These are phyloP conservation scores for Solidago caesia DNA, from an alignment of 129 eudicot genomes.

Conservation along the genomic window DNA sequence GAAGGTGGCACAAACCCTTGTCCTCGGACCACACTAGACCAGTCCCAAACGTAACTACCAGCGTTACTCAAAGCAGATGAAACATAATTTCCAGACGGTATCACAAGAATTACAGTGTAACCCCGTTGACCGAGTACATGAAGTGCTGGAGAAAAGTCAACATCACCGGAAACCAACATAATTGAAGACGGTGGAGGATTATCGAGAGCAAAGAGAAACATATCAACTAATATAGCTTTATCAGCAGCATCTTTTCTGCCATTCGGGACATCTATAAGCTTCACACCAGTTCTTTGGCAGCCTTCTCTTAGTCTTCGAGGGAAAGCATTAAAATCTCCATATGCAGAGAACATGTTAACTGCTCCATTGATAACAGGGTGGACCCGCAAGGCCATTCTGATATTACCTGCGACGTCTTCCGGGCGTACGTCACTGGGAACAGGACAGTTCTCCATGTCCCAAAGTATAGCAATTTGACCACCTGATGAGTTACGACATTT, in stretches of 20 bases:
- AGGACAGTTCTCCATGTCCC: conserved; percentile 97
- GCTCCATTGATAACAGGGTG: conserved; percentile 81
- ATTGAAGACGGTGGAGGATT: conserved; percentile 85
- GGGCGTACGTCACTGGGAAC: conserved; percentile 81
- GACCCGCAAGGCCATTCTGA: conserved; percentile 75
- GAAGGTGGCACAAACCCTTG: conserved; percentile 77
- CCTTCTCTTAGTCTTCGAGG: conserved; percentile 83
- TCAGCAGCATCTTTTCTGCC: conserved; percentile 97
- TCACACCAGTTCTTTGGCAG: conserved; percentile 92
- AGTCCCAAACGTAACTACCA: conserved; percentile 90
- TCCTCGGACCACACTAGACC: conserved; percentile 84
- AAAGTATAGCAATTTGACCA: conserved; percentile 82
- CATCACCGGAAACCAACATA: conserved; percentile 89
- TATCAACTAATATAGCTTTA: conserved; percentile 91
- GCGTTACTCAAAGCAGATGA: conserved; percentile 86
- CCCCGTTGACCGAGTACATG: conserved; percentile 96
- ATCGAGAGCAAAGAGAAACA: conserved; percentile 97
- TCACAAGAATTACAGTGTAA: conserved; percentile 74
- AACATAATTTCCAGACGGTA: conserved; percentile 71
- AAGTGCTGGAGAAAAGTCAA: conserved; percentile 88
- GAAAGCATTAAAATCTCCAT: conserved; percentile 84
- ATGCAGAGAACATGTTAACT: conserved; percentile 79
- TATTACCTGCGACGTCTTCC: conserved; percentile 80
- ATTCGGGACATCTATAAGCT: conserved; percentile 85
- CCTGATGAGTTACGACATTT: conserved; percentile 29